phyloP scores from a whole-genome alignment of 805 yeast species.

The Gaillardinia entomophila region DNA sequence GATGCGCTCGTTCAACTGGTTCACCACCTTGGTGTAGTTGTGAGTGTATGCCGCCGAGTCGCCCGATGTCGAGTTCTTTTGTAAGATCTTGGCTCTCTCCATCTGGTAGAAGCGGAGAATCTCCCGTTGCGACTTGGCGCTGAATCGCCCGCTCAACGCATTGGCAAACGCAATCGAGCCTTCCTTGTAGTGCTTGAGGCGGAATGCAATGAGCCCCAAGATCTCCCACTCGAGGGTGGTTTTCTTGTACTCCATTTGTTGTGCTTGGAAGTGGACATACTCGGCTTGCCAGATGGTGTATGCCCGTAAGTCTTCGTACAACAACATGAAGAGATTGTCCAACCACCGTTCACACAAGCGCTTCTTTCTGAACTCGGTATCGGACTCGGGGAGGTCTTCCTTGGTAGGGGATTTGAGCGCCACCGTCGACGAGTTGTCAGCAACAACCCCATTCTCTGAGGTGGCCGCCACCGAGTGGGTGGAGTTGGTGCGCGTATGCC shows the following conservation, averaged over 20 bases:
- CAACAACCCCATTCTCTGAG: conserved; percentile 5
- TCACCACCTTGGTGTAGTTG: conserved; percentile 34
- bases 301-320: conserved; percentile 69
- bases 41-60: conserved; percentile 12
- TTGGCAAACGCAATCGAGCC: conserved; percentile 79
- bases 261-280: conserved; percentile 80
- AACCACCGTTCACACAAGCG: conserved; percentile 71
- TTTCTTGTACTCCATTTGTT: conserved; percentile 72
- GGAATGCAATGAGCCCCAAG: conserved; percentile 76
- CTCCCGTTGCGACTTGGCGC: conserved; percentile 73
- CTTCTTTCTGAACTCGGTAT: conserved; percentile 52
- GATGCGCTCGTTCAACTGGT: conserved; percentile 48
- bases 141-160: conserved; percentile 69
- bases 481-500: conserved; percentile 4
- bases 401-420: conserved; percentile 32
- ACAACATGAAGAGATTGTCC: conserved; percentile 61
- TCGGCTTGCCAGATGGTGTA: conserved; percentile 95
- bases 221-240: conserved; percentile 89
- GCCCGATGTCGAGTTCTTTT: conserved; percentile 16
- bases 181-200: conserved; percentile 82
- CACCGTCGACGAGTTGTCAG: conserved; percentile 30
- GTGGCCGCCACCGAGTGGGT: conserved; percentile 5
- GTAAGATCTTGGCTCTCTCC: conserved; percentile 38
- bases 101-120: conserved; percentile 59
- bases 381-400: conserved; percentile 9